These are phyloP conservation scores for Coleophoma eucalyptorum DNA, from an alignment of 2,329 filamentous ascomycete species.

Conservation along the genomic window DNA sequence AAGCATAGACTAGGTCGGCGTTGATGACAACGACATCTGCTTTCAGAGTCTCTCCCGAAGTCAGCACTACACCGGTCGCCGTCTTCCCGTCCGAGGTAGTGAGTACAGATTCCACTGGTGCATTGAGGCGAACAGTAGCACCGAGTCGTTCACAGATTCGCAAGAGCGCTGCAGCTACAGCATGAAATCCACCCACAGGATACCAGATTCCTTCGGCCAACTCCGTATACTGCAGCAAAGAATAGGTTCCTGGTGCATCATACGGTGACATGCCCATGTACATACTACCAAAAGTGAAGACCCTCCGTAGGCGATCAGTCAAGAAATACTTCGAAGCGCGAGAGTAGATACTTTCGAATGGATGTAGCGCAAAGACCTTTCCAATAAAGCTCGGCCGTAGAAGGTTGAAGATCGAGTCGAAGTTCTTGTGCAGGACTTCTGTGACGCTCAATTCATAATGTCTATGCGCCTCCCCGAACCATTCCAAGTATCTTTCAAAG, in stretches of 20 bases:
- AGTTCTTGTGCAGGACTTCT: slow-evolving; percentile 66
- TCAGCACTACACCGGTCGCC: slow-evolving; percentile 56
- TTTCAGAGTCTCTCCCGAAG: slow-evolving; percentile 50
- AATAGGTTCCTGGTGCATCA: slow-evolving; percentile 72
- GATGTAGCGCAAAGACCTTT: slow-evolving; percentile 59
- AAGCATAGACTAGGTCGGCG: slow-evolving; percentile 71
- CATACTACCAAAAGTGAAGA: slow-evolving; percentile 78
- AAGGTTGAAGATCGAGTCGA: slow-evolving; percentile 56
- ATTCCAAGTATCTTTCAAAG: slow-evolving; percentile 64
- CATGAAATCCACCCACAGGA: slow-evolving; percentile 66
- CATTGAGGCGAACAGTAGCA: slow-evolving; percentile 58
- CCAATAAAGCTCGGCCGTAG: slow-evolving; percentile 52
- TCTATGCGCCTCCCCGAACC: slow-evolving; percentile 61
- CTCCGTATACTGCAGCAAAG: slow-evolving; percentile 71
- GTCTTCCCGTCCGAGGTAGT: slow-evolving; percentile 46
- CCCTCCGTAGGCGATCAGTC: slow-evolving; percentile 63
- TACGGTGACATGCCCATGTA: slow-evolving; percentile 81
- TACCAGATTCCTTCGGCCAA: slow-evolving; percentile 76
- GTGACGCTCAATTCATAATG: slow-evolving; percentile 67
- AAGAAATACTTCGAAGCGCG: slow-evolving; percentile 64
- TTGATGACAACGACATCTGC: slow-evolving; percentile 70
- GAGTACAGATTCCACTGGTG: slow-evolving; percentile 52
- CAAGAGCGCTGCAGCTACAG: slow-evolving; percentile 59
- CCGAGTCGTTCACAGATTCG: slow-evolving; percentile 58
- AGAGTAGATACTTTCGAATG: slow-evolving; percentile 67